Base-by-base conservation (phyloP, 345 rosid genomes). In the Salix exigua region DNA sequence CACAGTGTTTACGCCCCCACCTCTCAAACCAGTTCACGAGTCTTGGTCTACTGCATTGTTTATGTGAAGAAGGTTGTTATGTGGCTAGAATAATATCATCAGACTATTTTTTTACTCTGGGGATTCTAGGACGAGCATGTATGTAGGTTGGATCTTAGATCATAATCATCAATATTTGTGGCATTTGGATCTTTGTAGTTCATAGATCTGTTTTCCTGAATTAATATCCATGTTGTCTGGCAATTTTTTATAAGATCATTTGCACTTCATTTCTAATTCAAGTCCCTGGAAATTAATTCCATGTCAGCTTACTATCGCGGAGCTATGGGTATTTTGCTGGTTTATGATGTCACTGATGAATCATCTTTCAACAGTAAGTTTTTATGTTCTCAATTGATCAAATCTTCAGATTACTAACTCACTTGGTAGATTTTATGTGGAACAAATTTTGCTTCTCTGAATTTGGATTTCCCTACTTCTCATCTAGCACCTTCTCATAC, bases 261-360 rank as follows among this genome's bases (percentile, higher is more conserved):
- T 71, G 62, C 35, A 21, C 28, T 74, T 77, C 61, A 60, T 35
- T 71, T 73, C 58, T 33, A 17, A 58, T 31, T 38, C 48, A 10
- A 38, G 42, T 55, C 37, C 25, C 30, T 30, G 23, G 25, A 26
- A 62, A 73, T 55, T 38, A 6, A 73, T 78, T 64, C 66, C 9
- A 70, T 61, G 4, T 72, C 89, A 92, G 97, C 96, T 78, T 92
- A 92, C 82, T 92, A 92, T 79, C 92, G 97, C 60, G 99, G 99
- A 82, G 99, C 98, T 71, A 96, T 96, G 99, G 99, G 99, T 19
- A 96, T 96, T 72, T 89, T 96, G 88, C 97, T 96, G n/a, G 98
- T 96, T 71, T 92, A 92, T 75, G 97, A 96, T 86, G 99, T 96
- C 71, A 96, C 99, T 7, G 99, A 96, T 75, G 99, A 96, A 82